Evolutionary conservation across 2,329 filamentous ascomycete genomes (phyloP), one percentile per base, ranked within the genome.

Genomic region (Malbranchea zuffiana): DNA sequence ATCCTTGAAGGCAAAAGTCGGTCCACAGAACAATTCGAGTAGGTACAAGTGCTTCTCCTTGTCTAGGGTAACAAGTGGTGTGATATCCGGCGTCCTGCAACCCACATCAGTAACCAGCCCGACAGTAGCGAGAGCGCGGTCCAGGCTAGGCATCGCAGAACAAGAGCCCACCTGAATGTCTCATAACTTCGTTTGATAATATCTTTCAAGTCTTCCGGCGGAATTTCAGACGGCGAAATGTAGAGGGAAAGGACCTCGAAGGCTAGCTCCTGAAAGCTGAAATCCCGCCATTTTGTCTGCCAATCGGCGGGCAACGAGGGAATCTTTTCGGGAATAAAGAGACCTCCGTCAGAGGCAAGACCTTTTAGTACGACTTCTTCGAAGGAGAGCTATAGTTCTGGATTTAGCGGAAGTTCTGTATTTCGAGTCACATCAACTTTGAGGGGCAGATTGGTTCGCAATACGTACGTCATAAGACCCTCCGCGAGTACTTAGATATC

Each of bases 1-100:
- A 61, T 96, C 88, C 64, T 96, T 94, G 69, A 96, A 96, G 2
- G 88, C 82, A 57, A 86, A 95, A 0, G 81, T 96, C 4, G 87
- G 90, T 1, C 90, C 90, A 58, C 96, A 88, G 70, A 96, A 98
- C 28, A 98, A 73, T 62, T 98, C 90, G 21, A 98, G 74, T 39
- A 95, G 68, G 56, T 94, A 78, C 27, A 95, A 68, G 56, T 88
- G 81, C 48, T 74, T 69, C 43, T 69, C 59, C 50, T 74, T 67
- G 53, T 88, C 74, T 36, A 95, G 69, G n/a, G 81, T 75, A 28
- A 83, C 72, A 17, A 90, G 63, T 0, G 90, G 90, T 0, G 84
- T 86, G 27, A 84, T 76, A 37, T 92, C 77, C 27, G 76, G 64
- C 6, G 75, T 70, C 47, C 87, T 82, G 68, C 95, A 96, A n/a